Conservation (phyloP, 2,329 filamentous ascomycete species). For the Cercospora brassicicola region DNA sequence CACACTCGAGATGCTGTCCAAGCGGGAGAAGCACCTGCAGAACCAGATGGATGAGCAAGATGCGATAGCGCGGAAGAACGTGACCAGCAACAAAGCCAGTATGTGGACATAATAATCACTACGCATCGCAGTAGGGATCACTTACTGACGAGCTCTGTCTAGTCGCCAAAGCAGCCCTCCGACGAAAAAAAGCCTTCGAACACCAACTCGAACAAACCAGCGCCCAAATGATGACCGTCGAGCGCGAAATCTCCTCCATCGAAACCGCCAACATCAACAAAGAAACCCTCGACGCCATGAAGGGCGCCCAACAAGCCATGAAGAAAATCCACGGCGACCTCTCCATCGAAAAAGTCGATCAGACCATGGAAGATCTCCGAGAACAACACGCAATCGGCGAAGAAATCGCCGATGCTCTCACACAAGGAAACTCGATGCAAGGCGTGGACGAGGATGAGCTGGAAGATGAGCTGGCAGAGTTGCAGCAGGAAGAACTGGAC, state of each 20-base stretch:
- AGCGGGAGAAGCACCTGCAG: conserved; percentile 87
- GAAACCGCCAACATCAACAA: conserved; percentile 98
- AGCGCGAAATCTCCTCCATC: conserved; percentile 94
- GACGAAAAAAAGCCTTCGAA: conserved; percentile 93
- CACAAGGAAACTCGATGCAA: conserved; percentile 65
- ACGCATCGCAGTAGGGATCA: no score
- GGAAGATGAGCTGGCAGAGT: conserved; percentile 76
- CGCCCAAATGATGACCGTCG: conserved; percentile 85
- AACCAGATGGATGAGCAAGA: conserved; percentile 93
- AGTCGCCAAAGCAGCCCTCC: conserved; percentile 88
- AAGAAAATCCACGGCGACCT: conserved; percentile 86
- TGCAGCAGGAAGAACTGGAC: conserved; percentile 92
- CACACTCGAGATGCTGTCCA: conserved; percentile 96
- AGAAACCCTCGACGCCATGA: conserved; percentile 92
- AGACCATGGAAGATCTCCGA: conserved; percentile 88
- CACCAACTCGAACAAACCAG: conserved; percentile 87
- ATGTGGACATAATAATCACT: no score
- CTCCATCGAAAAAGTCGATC: conserved; percentile 90
- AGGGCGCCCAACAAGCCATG: conserved; percentile 87
- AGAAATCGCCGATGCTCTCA: conserved; percentile 86
- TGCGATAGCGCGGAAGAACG: conserved; percentile 80
- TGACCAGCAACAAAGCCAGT: conserved; percentile 89
- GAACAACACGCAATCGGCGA: conserved; percentile 92
- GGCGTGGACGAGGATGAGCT: conserved; percentile 82
- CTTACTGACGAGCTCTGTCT: no score